phyloP scores from a whole-genome alignment of 257 asterid genomes.

The Linderniella brevidens region DNA sequence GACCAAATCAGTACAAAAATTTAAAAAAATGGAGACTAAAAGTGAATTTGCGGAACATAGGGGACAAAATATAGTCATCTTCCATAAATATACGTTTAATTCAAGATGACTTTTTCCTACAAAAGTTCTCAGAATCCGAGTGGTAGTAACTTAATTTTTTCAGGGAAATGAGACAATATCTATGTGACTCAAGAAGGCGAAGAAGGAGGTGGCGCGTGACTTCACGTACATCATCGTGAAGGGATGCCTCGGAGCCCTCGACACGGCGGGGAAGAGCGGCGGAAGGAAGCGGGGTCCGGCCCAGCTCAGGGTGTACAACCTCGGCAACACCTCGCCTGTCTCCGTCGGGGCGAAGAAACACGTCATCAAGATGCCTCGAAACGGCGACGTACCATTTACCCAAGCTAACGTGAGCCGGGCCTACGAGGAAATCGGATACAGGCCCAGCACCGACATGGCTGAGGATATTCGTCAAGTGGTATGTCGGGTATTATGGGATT shows the following conservation, averaged over 20 bases:
- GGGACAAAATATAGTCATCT: no score
- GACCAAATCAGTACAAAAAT: no score
- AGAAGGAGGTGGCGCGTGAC: constrained; percentile 94
- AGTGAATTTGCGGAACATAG: no score
- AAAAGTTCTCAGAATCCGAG: no score
- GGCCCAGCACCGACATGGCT: constrained; percentile 82
- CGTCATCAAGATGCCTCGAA: constrained; percentile 70
- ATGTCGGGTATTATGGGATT: no score
- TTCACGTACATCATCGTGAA: constrained; percentile 81
- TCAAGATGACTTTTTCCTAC: no score
- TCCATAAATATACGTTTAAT: no score
- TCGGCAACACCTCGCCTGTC: constrained; percentile 88
- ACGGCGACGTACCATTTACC: constrained; percentile 95
- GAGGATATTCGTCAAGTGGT: no score
- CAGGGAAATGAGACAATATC: constrained; percentile 41
- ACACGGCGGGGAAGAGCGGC: constrained; percentile 96
- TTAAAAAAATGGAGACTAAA: no score
- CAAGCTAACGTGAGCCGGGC: constrained; percentile 94
- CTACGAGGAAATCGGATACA: constrained; percentile 60
- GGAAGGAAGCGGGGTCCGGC: constrained; percentile 75
- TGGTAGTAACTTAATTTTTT: no score
- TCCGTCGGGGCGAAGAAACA: constrained; percentile 82
- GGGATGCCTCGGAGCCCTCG: constrained; percentile 82
- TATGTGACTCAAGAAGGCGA: constrained; percentile 51
- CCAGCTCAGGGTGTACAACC: constrained; percentile 76